Evolutionary conservation across 768 basidiomycete genomes (phyloP).

Genomic region (Arthromyces matolae): DNA sequence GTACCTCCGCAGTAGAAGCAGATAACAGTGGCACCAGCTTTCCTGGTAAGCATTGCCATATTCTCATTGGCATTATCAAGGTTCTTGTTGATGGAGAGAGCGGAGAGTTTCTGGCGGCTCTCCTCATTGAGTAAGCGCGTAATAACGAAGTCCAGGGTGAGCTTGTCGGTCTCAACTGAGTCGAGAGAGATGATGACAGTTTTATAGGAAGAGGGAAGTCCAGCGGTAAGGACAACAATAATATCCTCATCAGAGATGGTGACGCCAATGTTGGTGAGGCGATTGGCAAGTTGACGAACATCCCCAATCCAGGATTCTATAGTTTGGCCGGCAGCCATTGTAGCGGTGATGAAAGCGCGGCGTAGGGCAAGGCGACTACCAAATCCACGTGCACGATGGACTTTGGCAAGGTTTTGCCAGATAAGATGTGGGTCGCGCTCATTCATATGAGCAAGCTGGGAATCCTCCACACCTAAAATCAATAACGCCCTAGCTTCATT

Average conservation of each 20-base stretch:
- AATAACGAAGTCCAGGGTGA: constrained; percentile 18
- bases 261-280: constrained; percentile 17
- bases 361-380: constrained; percentile 19
- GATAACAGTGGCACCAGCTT: no score
- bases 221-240: constrained; percentile 24
- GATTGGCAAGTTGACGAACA: constrained; percentile 15
- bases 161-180: constrained; percentile 1
- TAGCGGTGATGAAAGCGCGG: constrained; percentile 18
- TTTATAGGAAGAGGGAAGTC: constrained; percentile 10
- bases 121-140: constrained; percentile 16
- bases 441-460: constrained; percentile 17
- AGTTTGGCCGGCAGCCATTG: constrained; percentile 13
- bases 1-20: neutral
- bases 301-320: constrained; percentile 26
- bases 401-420: constrained; percentile 15
- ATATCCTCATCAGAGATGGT: constrained; percentile 22
- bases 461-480: constrained; percentile 1
- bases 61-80: no score
- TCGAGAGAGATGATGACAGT: constrained; percentile 17
- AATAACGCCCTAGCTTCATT: neutral
- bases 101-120: neutral
- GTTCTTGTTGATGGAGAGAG: no score
- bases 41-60: no score
- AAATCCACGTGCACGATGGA: constrained; percentile 28
- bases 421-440: constrained; percentile 16